phyloP scores from a whole-genome alignment of 192 early-diverging fungal species.

The Gaertneriomyces sp. region DNA sequence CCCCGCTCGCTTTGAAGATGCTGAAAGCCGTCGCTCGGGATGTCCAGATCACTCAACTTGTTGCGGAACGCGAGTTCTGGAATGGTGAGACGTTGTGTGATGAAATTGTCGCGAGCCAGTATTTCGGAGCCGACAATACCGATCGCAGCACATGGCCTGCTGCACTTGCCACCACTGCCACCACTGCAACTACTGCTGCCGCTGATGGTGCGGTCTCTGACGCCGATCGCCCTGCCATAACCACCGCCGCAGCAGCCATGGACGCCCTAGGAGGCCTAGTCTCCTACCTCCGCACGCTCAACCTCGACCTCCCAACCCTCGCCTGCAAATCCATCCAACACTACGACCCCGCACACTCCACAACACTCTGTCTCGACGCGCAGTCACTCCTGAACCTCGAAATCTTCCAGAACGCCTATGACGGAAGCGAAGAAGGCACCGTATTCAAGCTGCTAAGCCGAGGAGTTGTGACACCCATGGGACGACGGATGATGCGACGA shows the following conservation, averaged over 20 bases:
- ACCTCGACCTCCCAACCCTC: slow-evolving; percentile 79
- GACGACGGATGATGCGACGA: slow-evolving; percentile 52
- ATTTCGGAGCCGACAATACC: slow-evolving; percentile 28
- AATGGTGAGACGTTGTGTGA: slow-evolving; percentile 47
- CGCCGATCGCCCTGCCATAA: background rate
- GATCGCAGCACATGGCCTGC: slow-evolving; percentile 11
- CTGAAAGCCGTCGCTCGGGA: slow-evolving; percentile 60
- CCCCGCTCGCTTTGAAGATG: slow-evolving; percentile 37
- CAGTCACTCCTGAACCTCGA: slow-evolving; percentile 92
- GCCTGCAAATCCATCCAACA: slow-evolving; percentile 77
- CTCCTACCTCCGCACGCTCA: slow-evolving; percentile 83
- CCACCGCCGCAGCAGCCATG: slow-evolving; percentile 34
- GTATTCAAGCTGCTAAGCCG: slow-evolving; percentile 83
- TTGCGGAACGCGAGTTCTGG: slow-evolving; percentile 74
- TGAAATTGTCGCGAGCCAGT: slow-evolving; percentile 56
- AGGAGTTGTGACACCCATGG: slow-evolving; percentile 78
- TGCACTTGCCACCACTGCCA: background rate
- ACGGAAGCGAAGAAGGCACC: slow-evolving; percentile 71
- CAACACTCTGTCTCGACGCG: slow-evolving; percentile 84
- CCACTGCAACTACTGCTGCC: too few relatives aligned
- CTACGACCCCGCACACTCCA: slow-evolving; percentile 79
- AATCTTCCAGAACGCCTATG: slow-evolving; percentile 77
- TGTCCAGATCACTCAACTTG: slow-evolving; percentile 61
- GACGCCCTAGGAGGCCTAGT: slow-evolving; percentile 72
- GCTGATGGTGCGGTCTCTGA: slow-evolving; percentile 6